These are phyloP conservation scores for Colletotrichum spaethianum DNA, from an alignment of 2,329 filamentous ascomycete genomes.

Conservation along the genomic window DNA sequence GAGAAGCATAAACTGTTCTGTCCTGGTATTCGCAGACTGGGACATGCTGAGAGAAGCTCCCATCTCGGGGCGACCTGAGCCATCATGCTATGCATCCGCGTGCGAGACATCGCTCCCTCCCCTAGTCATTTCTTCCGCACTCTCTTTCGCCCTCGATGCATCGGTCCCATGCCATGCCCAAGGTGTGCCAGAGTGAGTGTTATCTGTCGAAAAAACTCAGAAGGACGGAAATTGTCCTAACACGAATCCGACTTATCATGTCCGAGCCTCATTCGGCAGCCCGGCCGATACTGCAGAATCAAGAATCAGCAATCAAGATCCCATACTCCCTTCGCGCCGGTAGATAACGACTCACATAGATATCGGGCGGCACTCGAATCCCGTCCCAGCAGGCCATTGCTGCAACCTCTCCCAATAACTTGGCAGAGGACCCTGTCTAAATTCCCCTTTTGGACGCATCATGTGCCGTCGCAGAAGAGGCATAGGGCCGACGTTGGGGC, in stretches of 20 bases:
- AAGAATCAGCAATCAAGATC: neutral
- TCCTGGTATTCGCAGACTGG: neutral
- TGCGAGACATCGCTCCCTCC: neutral
- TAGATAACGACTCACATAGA: slow-evolving; percentile 18
- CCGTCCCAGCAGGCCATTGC: slow-evolving; percentile 1
- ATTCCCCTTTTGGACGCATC: slow-evolving; percentile 22
- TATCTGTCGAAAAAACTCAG: no score
- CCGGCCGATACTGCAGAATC: neutral
- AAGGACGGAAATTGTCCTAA: no score
- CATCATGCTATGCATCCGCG: neutral
- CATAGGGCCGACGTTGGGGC: slow-evolving; percentile 18
- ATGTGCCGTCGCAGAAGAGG: slow-evolving; percentile 8
- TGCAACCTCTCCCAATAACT: slow-evolving; percentile 18
- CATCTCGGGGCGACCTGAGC: slow-evolving; percentile 11
- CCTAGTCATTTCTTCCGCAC: neutral
- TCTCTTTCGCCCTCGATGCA: neutral
- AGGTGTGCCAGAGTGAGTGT: no score
- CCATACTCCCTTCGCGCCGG: neutral
- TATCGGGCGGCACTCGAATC: slow-evolving; percentile 9
- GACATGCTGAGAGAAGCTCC: neutral
- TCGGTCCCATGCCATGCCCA: no score
- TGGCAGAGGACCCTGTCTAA: neutral
- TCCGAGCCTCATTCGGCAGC: neutral
- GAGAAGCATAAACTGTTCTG: neutral
- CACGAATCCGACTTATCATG: neutral